Evolutionary conservation across 371 early-diverging fungal species (phyloP), one percentile per base, ranked within the genome.

Genomic region (Syncephalastrum contaminatum): DNA sequence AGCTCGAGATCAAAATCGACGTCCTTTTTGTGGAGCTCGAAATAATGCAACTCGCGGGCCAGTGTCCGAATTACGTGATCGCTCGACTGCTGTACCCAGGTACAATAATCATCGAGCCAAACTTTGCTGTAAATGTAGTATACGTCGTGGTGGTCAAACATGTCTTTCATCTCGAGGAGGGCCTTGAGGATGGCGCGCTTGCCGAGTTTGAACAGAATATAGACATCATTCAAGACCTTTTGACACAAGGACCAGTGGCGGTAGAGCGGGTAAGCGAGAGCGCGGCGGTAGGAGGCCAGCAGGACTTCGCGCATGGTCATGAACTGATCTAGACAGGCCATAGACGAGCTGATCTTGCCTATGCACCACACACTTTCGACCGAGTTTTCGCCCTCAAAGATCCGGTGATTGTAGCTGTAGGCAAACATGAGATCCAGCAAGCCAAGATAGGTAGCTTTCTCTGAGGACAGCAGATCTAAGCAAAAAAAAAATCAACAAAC

Each of bases 341-440:
- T 66, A 0, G 89, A 84, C 0, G 95, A 64, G n/a, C 88, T 85
- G 4, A 96, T 56, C 58, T 89, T 95, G 30, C 91, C 90, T 27
- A 97, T 84, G 1, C 91, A 91, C 96, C 97, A 96, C 2, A 85
- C 81, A 0, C 94, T 91, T 60, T 97, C 98, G 0, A 94, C 91
- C 12, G 85, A 94, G 27, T 78, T 70, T 22, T 98, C 97, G 0
- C 93, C 95, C 59, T 88, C 86, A 4, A 87, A 91, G 1, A 85
- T 81, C 12, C 98, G 88, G 43, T 87, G 70, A 52, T 98, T 90
- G 59, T 94, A 95, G 48, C 87, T 82, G 73, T 94, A 95, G 0
- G 95, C 94, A 67, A 90, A 96, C 15, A 97, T 47, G 22, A 98
- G 72, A 63, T 98, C 98, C 4, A 97, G 87, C 18, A 97, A 64